Evolutionary conservation across 163 green algal species (phyloP).

Genomic region (Prototheca stagnorum): DNA sequence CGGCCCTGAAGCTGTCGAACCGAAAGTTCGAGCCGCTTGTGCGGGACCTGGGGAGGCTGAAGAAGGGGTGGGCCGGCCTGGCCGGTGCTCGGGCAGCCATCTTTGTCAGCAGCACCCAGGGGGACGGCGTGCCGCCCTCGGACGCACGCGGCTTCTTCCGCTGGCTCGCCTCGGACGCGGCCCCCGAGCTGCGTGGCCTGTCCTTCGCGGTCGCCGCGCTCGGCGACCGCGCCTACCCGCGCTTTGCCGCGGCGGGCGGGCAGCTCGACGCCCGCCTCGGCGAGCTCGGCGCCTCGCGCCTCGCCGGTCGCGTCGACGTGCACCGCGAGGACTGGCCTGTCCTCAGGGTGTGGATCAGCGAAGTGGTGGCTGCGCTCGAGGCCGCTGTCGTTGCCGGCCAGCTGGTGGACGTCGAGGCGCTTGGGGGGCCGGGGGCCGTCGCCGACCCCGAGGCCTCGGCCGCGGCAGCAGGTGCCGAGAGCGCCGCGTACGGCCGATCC

Average conservation of each 20-base stretch:
- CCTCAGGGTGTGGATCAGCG: slow-evolving; percentile 54
- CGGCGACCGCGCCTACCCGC: slow-evolving; percentile 71
- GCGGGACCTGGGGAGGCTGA: slow-evolving; percentile 57
- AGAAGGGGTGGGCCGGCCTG: slow-evolving; percentile 23
- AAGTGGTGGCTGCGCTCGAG: slow-evolving; percentile 26
- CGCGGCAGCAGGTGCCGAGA: background rate
- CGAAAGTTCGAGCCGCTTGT: too few relatives aligned
- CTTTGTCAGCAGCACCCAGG: slow-evolving; percentile 74
- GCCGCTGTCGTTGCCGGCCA: too few relatives aligned
- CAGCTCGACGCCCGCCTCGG: slow-evolving; percentile 47
- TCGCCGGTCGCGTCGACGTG: slow-evolving; percentile 40
- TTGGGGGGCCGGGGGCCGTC: background rate
- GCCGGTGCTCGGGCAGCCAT: slow-evolving; percentile 46
- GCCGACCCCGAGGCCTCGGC: background rate
- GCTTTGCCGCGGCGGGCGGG: slow-evolving; percentile 75
- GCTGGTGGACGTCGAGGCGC: slow-evolving; percentile 11
- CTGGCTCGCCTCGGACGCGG: slow-evolving; percentile 40
- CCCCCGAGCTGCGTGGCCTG: slow-evolving; percentile 18
- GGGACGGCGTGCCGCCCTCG: slow-evolving; percentile 73
- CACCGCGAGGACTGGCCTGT: slow-evolving; percentile 70
- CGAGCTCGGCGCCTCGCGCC: slow-evolving; percentile 23
- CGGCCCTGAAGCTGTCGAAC: slow-evolving; percentile 24
- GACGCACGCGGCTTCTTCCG: slow-evolving; percentile 73
- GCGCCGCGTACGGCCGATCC: slow-evolving; percentile 31
- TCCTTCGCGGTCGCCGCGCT: slow-evolving; percentile 64